These are phyloP conservation scores for Oryza glaberrima DNA, from an alignment of 176 grass and related monocot genomes.

Conservation along the genomic window DNA sequence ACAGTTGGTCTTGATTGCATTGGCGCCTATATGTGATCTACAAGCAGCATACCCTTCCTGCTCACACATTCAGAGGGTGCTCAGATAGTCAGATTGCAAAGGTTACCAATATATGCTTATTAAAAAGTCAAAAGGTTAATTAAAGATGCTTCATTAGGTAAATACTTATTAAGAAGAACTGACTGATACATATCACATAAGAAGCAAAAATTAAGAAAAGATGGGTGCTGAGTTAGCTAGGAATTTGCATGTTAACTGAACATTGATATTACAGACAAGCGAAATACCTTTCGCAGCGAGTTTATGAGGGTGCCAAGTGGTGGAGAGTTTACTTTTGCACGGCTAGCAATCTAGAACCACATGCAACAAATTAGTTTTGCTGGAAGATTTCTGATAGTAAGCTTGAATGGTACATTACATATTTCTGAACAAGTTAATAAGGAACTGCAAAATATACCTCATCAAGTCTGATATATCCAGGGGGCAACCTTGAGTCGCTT, in stretches of 20 bases:
- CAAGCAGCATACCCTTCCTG: slow-evolving; percentile 84
- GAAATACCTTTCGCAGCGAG: slow-evolving; percentile 64
- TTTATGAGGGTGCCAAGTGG: slow-evolving; percentile 64
- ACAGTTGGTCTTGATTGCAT: slow-evolving; percentile 83
- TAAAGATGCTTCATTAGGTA: not conserved
- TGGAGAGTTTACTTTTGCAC: slow-evolving; percentile 84
- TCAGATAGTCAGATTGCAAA: slow-evolving; percentile 3
- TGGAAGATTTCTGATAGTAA: not conserved
- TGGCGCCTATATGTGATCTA: slow-evolving; percentile 81
- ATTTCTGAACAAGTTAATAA: slow-evolving; percentile 7
- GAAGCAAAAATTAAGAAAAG: not conserved
- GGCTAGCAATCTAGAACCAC: slow-evolving; percentile 69
- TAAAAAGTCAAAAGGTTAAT: not conserved
- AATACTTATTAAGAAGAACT: slow-evolving; percentile 15
- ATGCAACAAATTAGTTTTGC: slow-evolving; percentile 20
- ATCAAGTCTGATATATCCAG: slow-evolving; percentile 93
- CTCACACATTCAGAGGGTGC: slow-evolving; percentile 27
- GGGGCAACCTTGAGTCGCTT: slow-evolving; percentile 67
- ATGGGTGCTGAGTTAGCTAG: not conserved
- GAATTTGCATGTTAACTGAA: not conserved
- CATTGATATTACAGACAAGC: slow-evolving; percentile 22
- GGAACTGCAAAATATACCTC: slow-evolving; percentile 56
- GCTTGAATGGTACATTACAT: slow-evolving; percentile 1
- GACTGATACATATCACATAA: not conserved
- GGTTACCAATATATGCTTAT: not conserved